Evolutionary conservation across 805 yeast species (phyloP).

Genomic region (Monosporozyma unispora): DNA sequence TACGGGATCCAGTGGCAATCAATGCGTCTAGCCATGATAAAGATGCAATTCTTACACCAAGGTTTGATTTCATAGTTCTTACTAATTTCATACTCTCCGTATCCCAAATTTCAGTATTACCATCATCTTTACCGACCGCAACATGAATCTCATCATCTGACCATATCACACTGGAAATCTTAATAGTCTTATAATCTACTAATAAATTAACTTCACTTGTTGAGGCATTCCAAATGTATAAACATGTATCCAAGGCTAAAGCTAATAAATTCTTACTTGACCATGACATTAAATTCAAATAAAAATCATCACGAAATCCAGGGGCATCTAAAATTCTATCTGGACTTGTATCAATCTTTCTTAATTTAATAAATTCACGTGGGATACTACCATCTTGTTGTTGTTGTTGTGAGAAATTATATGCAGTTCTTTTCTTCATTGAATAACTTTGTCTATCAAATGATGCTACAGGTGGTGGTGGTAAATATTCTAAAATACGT

Average conservation of each 20-base stretch:
- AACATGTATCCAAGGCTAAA: constrained; percentile 73
- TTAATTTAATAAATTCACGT: constrained; percentile 54
- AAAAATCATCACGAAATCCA: constrained; percentile 86
- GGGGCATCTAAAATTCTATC: constrained; percentile 95
- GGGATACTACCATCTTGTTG: constrained; percentile 5
- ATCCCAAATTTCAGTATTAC: constrained; percentile 89
- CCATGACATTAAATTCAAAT: constrained; percentile 82
- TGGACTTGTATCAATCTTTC: constrained; percentile 79
- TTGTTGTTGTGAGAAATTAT: constrained; percentile 12
- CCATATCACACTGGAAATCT: constrained; percentile 61
- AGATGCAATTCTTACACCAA: constrained; percentile 69
- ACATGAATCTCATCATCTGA: constrained; percentile 82
- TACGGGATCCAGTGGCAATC: constrained; percentile 77
- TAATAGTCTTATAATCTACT: constrained; percentile 39
- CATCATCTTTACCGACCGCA: constrained; percentile 76
- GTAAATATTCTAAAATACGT: constrained; percentile 77
- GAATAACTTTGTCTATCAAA: constrained; percentile 22
- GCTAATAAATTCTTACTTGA: constrained; percentile 74
- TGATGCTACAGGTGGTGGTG: constrained; percentile 62
- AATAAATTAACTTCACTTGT: constrained; percentile 68
- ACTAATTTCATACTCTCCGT: constrained; percentile 64
- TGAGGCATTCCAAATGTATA: constrained; percentile 88
- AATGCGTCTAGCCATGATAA: constrained; percentile 79
- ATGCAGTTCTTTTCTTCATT: constrained; percentile 26
- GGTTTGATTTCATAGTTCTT: constrained; percentile 64